A percentile compares a stretch with the other conserved stretches of the same genome.
Conservation (phyloP, 108 stramenopile genomes). For the Nitzschia inconspicua region DNA sequence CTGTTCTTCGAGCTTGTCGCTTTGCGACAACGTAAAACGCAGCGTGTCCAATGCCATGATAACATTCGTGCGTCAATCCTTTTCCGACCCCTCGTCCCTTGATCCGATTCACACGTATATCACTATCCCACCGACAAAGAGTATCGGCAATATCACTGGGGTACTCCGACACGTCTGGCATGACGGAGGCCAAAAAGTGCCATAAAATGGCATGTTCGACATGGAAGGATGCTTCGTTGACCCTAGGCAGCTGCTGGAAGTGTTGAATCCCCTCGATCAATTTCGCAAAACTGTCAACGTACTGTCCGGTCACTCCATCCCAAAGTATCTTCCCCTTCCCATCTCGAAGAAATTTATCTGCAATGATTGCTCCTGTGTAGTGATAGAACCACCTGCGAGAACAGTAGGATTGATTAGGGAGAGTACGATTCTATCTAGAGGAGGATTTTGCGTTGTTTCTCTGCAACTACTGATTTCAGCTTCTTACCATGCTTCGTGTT, state of each 20-base stretch:
- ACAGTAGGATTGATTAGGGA: no score
- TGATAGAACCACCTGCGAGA: slow-evolving; percentile 10
- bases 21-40: slow-evolving; percentile 2
- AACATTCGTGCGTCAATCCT: slow-evolving; percentile 4
- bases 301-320: no score
- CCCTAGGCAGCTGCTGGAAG: slow-evolving; percentile 3
- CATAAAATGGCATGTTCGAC: background rate
- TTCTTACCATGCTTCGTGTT: no score
- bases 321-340: background rate
- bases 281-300: background rate
- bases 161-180: no score
- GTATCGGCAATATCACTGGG: background rate
- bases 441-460: no score
- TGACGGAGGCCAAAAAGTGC: background rate
- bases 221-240: slow-evolving; percentile 1
- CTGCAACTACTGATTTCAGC: no score
- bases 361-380: background rate
- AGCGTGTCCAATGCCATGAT: slow-evolving; percentile 5
- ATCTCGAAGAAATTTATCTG: background rate
- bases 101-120: no score
- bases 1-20: no score
- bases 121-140: background rate
- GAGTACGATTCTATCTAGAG: no score
- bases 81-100: background rate
- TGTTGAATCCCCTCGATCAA: background rate